Conservation (phyloP, 495 filamentous ascomycete genomes). For the Aspergillus homomorphus region DNA sequence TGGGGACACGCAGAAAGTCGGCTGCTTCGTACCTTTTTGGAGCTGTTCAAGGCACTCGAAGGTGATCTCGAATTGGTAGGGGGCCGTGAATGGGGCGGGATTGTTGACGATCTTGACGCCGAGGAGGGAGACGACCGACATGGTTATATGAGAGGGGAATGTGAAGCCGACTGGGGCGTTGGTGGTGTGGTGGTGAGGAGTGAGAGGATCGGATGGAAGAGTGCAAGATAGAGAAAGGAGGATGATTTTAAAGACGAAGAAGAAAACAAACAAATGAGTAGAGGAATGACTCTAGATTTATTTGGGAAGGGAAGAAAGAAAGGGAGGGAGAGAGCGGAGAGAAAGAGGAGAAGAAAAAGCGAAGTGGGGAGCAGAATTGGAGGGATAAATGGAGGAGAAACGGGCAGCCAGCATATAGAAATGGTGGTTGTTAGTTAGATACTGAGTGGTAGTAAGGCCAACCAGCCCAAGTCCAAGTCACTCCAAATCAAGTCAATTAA, state of each 20-base stretch:
- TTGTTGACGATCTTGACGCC: constrained; percentile 96
- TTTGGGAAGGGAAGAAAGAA: neutral
- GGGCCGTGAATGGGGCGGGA: constrained; percentile 81
- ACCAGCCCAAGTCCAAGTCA: neutral
- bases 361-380: constrained; percentile 2
- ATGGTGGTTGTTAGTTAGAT: neutral
- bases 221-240: neutral
- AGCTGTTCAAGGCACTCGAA: constrained; percentile 94
- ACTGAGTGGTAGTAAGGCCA: neutral
- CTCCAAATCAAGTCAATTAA: constrained; percentile 11
- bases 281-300: neutral
- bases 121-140: constrained; percentile 95
- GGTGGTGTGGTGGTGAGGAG: neutral
- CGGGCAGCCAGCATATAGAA: neutral
- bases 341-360: neutral
- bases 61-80: constrained; percentile 96
- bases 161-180: neutral
- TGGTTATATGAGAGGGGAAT: constrained; percentile 42
- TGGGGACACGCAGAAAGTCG: neutral
- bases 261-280: neutral
- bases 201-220: neutral
- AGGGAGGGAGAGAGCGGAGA: neutral
- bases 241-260: neutral
- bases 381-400: constrained; percentile 9
- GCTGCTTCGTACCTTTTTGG: constrained; percentile 72